A percentile compares a stretch with the other conserved stretches of the same genome.
These are phyloP conservation scores for Fusarium sp. DNA, from an alignment of 2,329 filamentous ascomycete genomes.

Conservation along the genomic window DNA sequence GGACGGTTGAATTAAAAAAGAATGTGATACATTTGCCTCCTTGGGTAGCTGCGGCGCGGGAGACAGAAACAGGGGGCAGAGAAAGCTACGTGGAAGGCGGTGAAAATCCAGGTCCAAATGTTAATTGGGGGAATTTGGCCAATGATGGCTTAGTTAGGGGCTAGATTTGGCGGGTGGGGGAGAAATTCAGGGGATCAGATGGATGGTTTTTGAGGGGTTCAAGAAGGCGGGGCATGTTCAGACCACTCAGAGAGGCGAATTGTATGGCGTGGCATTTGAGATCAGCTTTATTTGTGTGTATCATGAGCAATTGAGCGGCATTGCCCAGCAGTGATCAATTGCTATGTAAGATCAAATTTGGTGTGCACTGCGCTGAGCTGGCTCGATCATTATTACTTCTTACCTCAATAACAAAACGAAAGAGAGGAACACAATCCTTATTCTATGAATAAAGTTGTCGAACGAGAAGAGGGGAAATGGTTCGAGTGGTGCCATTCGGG, in stretches of 20 bases:
- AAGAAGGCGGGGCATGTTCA: slow-evolving; percentile 33
- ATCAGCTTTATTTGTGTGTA: not conserved
- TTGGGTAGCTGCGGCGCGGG: slow-evolving; percentile 15
- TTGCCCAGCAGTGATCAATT: not conserved
- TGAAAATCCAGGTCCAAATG: slow-evolving; percentile 36
- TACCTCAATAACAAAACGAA: not conserved
- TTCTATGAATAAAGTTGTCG: slow-evolving; percentile 11
- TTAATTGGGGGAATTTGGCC: slow-evolving; percentile 19
- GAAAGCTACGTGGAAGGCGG: slow-evolving; percentile 45
- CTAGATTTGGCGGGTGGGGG: slow-evolving; percentile 16
- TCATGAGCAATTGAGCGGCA: not conserved
- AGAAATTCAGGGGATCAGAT: slow-evolving; percentile 35
- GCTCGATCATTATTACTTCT: no score
- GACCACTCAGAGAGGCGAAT: slow-evolving; percentile 33
- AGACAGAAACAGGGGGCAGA: slow-evolving; percentile 21
- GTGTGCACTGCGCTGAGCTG: not conserved
- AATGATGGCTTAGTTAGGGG: slow-evolving; percentile 31
- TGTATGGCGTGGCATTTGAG: slow-evolving; percentile 34
- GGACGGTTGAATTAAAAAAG: slow-evolving; percentile 19
- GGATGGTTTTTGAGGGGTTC: slow-evolving; percentile 37
- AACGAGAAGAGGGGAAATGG: slow-evolving; percentile 36
- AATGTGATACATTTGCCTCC: slow-evolving; percentile 35
- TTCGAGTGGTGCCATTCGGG: slow-evolving; percentile 44
- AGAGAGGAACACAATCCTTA: not conserved
- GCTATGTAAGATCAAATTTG: no score